Base-by-base conservation (phyloP, 305 asterid species). In the Fraxinus latifolia region DNA sequence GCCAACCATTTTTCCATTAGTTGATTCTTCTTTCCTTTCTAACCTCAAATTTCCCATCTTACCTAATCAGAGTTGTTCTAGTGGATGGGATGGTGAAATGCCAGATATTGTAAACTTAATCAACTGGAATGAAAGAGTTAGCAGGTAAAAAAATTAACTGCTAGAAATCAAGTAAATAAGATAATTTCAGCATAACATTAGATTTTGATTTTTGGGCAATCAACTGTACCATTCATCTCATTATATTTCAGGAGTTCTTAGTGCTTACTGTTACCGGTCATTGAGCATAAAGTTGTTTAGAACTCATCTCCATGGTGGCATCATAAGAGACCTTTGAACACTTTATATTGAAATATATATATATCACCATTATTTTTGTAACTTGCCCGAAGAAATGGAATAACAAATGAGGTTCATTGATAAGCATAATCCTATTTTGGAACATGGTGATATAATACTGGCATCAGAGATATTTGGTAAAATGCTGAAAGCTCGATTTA, bases 11-110 rank as follows among this genome's bases (percentile, higher is more conserved):
- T 27, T 72, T 47, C 53, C 80, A 55, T 23, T 76, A 77, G 74
- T 80, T 80, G 73, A 79, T 83, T 47, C 44, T n/a, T 53, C 33
- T 14, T 34, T 47, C 25, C 78, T 50, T 76, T 83, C 39, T 74
- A 23, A 53, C 76, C 34, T 78, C 75, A 42, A 47, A 75, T 53
- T 76, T 80, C 74, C 19, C 75, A 67, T 47, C 15, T 34, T 70
- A 55, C 3, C 74, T 47, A 23, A 68, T 77, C 34, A 67, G 44
- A 75, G 55, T 42, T 70, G 4, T 75, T 80, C 50, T 53, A 77
- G 74, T 72, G 29, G 47, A 74, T 68, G 74, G 71, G 84, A 47
- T 79, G 60, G 53, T 29, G 31, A 58, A 79, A 5, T 77, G 60
- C 67, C 47, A 25, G 39, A 58, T 60, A 21, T 15, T 34, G 77